Conservation (phyloP, 139 green algal species). For the Bryopsis sp. region DNA sequence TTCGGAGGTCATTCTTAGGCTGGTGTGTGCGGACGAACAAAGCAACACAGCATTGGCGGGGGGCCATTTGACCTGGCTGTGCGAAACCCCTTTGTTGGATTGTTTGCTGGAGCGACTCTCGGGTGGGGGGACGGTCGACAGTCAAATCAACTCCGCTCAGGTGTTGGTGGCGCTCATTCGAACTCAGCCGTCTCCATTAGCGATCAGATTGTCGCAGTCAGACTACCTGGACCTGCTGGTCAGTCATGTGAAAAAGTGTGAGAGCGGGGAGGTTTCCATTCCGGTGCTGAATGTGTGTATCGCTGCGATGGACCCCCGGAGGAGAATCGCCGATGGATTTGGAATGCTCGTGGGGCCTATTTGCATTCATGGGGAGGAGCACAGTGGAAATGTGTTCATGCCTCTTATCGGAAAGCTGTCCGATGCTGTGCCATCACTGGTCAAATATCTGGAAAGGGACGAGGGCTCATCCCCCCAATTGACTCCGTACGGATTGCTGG, state of each 20-base stretch:
- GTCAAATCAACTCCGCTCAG: conserved; percentile 68
- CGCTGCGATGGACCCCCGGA: conserved; percentile 67
- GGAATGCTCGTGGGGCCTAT: neutral
- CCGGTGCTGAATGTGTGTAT: conserved; percentile 72
- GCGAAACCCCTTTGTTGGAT: conserved; percentile 59
- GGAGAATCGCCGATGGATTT: neutral
- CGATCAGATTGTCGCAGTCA: conserved; percentile 40
- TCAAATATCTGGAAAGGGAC: neutral
- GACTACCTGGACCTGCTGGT: conserved; percentile 39
- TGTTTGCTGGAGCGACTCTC: conserved; percentile 39
- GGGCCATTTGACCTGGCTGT: conserved; percentile 52
- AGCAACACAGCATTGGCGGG: conserved; percentile 38
- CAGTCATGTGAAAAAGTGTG: conserved; percentile 24
- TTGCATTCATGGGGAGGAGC: neutral
- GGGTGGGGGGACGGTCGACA: conserved; percentile 2
- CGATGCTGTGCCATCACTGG: neutral
- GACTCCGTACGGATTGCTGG: conserved; percentile 67
- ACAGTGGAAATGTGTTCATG: neutral
- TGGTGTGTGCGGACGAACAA: conserved; percentile 80
- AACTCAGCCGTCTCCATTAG: conserved; percentile 57
- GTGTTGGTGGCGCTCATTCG: conserved; percentile 74
- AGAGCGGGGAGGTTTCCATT: conserved; percentile 29
- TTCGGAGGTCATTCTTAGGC: conserved; percentile 69
- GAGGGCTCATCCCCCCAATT: conserved; percentile 26
- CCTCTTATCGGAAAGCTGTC: conserved; percentile 1